Conservation (phyloP, 345 rosid genomes). For the Camelina laxa region DNA sequence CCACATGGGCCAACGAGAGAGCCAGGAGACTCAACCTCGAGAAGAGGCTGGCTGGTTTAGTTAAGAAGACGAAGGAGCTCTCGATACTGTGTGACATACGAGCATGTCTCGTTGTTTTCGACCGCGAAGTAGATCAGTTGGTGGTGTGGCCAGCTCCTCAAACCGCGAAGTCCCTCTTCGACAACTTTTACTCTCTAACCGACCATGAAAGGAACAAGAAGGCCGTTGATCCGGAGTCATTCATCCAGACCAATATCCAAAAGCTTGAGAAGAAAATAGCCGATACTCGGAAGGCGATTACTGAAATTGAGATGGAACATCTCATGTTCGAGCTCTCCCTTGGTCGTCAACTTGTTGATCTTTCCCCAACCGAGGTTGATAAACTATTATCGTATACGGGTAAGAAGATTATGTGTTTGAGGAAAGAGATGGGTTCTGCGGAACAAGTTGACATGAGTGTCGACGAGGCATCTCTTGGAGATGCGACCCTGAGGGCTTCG, state of each 20-base stretch:
- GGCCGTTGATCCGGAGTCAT: slow-evolving; percentile 23
- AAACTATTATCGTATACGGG: not conserved
- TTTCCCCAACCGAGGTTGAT: not conserved
- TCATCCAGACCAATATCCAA: slow-evolving; percentile 6
- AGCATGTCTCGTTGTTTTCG: not conserved
- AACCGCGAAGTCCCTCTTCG: slow-evolving; percentile 1
- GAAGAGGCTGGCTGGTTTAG: not conserved
- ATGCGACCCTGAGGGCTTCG: not conserved
- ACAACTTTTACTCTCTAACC: not conserved
- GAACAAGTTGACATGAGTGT: not conserved
- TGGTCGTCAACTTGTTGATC: not conserved
- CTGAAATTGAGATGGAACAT: slow-evolving; percentile 8
- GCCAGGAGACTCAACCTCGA: not conserved
- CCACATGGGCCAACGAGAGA: not conserved
- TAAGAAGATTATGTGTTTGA: not conserved
- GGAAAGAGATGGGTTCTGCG: not conserved
- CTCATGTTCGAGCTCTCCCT: slow-evolving; percentile 5
- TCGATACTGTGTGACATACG: not conserved
- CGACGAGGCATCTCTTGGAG: not conserved
- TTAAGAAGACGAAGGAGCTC: not conserved
- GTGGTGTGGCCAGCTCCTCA: slow-evolving; percentile 8
- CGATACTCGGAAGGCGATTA: not conserved
- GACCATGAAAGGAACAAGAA: not conserved
- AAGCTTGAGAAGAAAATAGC: not conserved
- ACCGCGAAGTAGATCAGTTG: not conserved